Evolutionary conservation across 106 monocot species (phyloP), one percentile per base, ranked within the genome.

Genomic region (Cymbidium sinense): DNA sequence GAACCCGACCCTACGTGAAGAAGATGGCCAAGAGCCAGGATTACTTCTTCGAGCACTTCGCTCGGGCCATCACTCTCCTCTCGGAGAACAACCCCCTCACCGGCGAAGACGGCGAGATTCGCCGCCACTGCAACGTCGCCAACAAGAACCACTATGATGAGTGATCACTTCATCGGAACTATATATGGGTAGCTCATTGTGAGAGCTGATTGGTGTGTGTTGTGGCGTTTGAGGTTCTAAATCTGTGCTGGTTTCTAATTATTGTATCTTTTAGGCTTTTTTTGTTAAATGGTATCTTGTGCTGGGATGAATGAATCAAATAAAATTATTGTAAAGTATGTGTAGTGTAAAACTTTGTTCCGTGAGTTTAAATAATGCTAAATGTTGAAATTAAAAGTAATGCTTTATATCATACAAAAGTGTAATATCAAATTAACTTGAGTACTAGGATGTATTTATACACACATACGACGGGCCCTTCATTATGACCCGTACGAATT

Each of bases 51-150:
- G 20, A 79, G 64, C 79, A 93, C 77, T 93, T 93, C 82, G 3
- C 75, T 25, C 44, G 81, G 28, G 93, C 93, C 73, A 90, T 93
- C 75, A 34, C 82, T 15, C 43, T 90, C 43, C 82, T 93, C 3
- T 84, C 89, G 4, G 89, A 93, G 87, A 93, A 93, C 87, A 90
- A 88, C 81, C 93, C 89, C 12, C 81, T 93, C 43, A 93, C 89
- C 21, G 93, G 93, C 10, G 27, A 74, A 55, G 76, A 88, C 78
- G 93, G 93, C 2, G 93, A 93, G 89, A 81, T 93, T 79, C 81
- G 93, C 28, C 77, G 77, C 76, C 81, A 78, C 30, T 93, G 93
- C 88, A 89, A 82, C 35, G 76, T 88, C 0, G 86, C 81, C 70
- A 93, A 93, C 82, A 87, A 89, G 84, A 85, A 58, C 77, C 73